Evolutionary conservation across 306 rosid species (phyloP).

Genomic region (Casuarina glauca): DNA sequence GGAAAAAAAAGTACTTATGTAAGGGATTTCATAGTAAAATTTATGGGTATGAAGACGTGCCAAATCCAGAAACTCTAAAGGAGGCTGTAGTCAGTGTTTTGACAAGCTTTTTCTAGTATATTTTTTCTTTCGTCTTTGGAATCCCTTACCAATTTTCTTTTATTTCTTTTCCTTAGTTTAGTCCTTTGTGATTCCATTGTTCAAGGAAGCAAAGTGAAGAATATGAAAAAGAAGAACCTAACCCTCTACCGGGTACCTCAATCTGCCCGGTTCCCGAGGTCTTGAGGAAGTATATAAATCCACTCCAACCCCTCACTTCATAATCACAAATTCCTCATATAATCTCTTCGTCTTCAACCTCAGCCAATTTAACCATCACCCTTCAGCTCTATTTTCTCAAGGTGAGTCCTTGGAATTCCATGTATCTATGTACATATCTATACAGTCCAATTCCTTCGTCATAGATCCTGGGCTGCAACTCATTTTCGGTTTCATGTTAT

Average conservation of each 20-base stretch:
- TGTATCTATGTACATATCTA: background rate
- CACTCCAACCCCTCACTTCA: slow-evolving; percentile 32
- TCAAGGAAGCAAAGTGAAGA: slow-evolving; percentile 42
- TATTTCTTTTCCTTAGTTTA: slow-evolving; percentile 27
- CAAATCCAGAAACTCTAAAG: slow-evolving; percentile 24
- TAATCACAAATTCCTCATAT: slow-evolving; percentile 29
- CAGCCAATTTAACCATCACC: background rate
- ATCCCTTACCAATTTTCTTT: slow-evolving; percentile 33
- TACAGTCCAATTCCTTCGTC: no score
- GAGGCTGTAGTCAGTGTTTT: slow-evolving; percentile 6
- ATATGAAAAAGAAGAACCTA: slow-evolving; percentile 30
- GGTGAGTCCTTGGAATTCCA: background rate
- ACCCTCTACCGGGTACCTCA: slow-evolving; percentile 23
- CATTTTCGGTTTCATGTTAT: no score
- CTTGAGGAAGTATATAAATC: slow-evolving; percentile 65
- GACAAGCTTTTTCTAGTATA: background rate
- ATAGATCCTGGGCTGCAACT: no score
- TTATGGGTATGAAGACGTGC: slow-evolving; percentile 5
- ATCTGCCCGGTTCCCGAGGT: slow-evolving; percentile 56
- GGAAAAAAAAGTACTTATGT: background rate
- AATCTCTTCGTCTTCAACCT: slow-evolving; percentile 6
- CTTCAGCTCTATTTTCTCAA: background rate
- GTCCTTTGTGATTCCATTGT: slow-evolving; percentile 43
- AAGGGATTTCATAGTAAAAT: background rate
- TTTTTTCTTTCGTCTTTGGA: slow-evolving; percentile 17